Conservation (phyloP, 176 grass and related monocot species). For the Rhynchospora breviuscula region DNA sequence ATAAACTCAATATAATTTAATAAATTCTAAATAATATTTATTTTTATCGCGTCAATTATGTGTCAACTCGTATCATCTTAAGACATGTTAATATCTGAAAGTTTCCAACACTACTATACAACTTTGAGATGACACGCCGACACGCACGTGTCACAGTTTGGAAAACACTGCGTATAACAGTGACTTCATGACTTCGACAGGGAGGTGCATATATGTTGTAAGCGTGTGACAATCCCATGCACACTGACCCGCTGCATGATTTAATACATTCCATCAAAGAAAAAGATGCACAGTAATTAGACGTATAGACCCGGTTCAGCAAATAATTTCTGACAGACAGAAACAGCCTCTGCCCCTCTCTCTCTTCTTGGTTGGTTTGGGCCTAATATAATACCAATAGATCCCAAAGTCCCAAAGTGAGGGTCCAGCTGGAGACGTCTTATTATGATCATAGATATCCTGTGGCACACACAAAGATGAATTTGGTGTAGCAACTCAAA, state of each 20-base stretch:
- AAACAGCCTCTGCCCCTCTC: neutral
- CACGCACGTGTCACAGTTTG: too few species aligned
- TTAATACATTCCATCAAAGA: neutral
- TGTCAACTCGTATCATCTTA: too few species aligned
- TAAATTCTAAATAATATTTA: too few species aligned
- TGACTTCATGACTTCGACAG: too few species aligned
- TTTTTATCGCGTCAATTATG: too few species aligned
- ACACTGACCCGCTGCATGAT: neutral
- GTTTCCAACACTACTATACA: too few species aligned
- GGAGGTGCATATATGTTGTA: neutral
- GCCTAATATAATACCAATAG: slow-evolving; percentile 14
- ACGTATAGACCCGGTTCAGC: slow-evolving; percentile 8
- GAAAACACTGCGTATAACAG: too few species aligned
- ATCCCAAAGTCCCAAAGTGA: slow-evolving; percentile 12
- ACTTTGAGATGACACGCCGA: too few species aligned
- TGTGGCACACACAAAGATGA: neutral
- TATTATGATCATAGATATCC: neutral
- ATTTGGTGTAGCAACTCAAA: neutral
- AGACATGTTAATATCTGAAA: too few species aligned
- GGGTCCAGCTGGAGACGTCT: neutral
- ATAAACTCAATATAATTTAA: too few species aligned
- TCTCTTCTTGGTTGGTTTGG: neutral
- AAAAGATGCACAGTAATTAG: neutral
- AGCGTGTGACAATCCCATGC: neutral
- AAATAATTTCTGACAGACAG: slow-evolving; percentile 1